Percentiles rank a stretch among this genome's conserved stretches.
phyloP scores from a whole-genome alignment of 2,329 filamentous ascomycete species.

The Septoria linicola region DNA sequence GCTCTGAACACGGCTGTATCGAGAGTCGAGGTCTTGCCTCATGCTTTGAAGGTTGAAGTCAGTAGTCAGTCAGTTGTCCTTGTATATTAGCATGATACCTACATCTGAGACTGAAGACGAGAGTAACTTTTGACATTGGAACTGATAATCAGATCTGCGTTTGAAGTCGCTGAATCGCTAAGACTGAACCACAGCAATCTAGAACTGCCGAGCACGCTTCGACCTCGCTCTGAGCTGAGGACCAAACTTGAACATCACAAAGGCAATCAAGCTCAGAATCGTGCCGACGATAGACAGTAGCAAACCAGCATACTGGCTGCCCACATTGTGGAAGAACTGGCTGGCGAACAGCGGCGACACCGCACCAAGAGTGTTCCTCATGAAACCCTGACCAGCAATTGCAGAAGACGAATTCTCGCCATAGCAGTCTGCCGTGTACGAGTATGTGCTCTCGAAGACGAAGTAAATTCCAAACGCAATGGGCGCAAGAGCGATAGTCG shows the following conservation, averaged over 20 bases:
- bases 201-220: constrained; percentile 25
- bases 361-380: constrained; percentile 55
- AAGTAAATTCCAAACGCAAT: constrained; percentile 57
- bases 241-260: constrained; percentile 34
- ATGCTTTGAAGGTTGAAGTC: no score
- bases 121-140: no score
- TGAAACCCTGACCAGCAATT: constrained; percentile 53
- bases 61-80: no score
- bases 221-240: constrained; percentile 22
- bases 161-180: not conserved
- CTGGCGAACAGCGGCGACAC: constrained; percentile 54
- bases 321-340: constrained; percentile 55
- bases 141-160: no score
- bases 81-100: no score
- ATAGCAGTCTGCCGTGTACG: constrained; percentile 55
- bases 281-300: constrained; percentile 51
- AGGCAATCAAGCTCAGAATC: constrained; percentile 44
- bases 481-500: constrained; percentile 50
- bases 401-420: constrained; percentile 46
- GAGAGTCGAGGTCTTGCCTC: no score
- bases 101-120: no score
- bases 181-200: not conserved
- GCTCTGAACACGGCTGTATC: no score
- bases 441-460: constrained; percentile 49
- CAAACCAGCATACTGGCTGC: constrained; percentile 54